A percentile compares a stretch with the other conserved stretches of the same genome.
Evolutionary conservation across 108 stramenopile species (phyloP).

Genomic region (Cyclotella cryptica): DNA sequence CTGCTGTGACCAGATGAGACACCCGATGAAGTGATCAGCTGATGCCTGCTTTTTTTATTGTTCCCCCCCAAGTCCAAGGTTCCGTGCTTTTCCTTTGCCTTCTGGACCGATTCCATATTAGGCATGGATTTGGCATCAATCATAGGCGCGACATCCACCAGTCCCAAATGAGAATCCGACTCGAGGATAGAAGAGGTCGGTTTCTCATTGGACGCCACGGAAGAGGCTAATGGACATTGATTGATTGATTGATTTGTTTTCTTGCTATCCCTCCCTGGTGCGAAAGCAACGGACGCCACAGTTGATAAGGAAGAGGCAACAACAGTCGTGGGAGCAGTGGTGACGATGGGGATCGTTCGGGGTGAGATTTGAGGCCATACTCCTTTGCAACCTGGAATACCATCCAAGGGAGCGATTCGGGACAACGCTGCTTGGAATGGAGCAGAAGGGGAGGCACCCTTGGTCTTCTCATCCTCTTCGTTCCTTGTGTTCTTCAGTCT

Average conservation of each 20-base stretch:
- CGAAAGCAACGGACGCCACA: not conserved
- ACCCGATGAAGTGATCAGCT: too few relatives aligned
- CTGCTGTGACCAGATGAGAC: too few relatives aligned
- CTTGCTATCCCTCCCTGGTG: constrained; percentile 10
- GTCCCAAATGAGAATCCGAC: constrained; percentile 74
- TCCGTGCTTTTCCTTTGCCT: too few relatives aligned
- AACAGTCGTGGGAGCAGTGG: constrained; percentile 3
- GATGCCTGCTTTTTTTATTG: too few relatives aligned
- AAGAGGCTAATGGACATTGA: constrained; percentile 1
- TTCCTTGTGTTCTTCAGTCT: constrained; percentile 12
- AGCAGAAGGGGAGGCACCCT: too few relatives aligned
- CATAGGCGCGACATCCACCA: constrained; percentile 74
- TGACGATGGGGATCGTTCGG: not conserved
- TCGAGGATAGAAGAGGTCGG: constrained; percentile 41
- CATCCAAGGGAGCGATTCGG: not conserved
- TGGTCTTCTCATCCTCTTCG: not conserved
- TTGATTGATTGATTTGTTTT: constrained; percentile 27
- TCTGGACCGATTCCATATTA: too few relatives aligned
- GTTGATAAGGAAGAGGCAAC: constrained; percentile 6
- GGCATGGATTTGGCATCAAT: constrained; percentile 72
- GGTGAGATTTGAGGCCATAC: not conserved
- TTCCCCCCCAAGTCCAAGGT: too few relatives aligned
- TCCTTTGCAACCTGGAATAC: too few relatives aligned
- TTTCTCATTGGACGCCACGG: constrained; percentile 23
- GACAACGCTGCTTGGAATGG: not conserved